A percentile compares a stretch with the other conserved stretches of the same genome.
Conservation (phyloP, 208 protist species). For the Leishmania tarentolae region DNA sequence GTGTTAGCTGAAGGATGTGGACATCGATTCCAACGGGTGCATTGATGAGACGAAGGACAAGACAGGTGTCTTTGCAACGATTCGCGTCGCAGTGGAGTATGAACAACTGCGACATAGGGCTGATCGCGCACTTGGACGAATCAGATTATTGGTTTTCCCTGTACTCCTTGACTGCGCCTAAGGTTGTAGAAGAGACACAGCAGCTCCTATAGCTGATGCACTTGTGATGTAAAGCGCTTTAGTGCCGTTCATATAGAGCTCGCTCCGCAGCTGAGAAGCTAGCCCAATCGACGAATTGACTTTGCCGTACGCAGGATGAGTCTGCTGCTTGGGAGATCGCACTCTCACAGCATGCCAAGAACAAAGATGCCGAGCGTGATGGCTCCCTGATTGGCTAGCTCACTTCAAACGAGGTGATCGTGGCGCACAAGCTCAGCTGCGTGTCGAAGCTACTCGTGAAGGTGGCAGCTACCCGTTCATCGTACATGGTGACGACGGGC, state of each 20-base stretch:
- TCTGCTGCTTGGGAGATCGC: slow-evolving; percentile 48
- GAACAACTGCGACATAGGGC: slow-evolving; percentile 48
- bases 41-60: slow-evolving; percentile 44
- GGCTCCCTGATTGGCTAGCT: slow-evolving; percentile 65
- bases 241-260: slow-evolving; percentile 59
- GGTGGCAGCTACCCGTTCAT: slow-evolving; percentile 44
- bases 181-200: slow-evolving; percentile 33
- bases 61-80: slow-evolving; percentile 53
- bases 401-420: slow-evolving; percentile 58
- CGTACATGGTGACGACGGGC: slow-evolving; percentile 36
- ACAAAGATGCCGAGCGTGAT: slow-evolving; percentile 38
- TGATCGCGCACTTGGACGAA: slow-evolving; percentile 61
- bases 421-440: slow-evolving; percentile 58
- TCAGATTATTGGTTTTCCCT: too few species aligned
- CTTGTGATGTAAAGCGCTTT: slow-evolving; percentile 68
- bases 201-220: slow-evolving; percentile 49
- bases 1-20: slow-evolving; percentile 32
- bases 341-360: slow-evolving; percentile 41
- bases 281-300: slow-evolving; percentile 42
- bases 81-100: slow-evolving; percentile 36
- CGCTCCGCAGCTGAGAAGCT: slow-evolving; percentile 42
- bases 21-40: slow-evolving; percentile 28
- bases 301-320: slow-evolving; percentile 56
- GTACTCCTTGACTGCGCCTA: slow-evolving; percentile 47
- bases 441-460: slow-evolving; percentile 36